These are phyloP conservation scores for Trematosphaeria pertusa DNA, from an alignment of 2,329 filamentous ascomycete species.

Conservation along the genomic window DNA sequence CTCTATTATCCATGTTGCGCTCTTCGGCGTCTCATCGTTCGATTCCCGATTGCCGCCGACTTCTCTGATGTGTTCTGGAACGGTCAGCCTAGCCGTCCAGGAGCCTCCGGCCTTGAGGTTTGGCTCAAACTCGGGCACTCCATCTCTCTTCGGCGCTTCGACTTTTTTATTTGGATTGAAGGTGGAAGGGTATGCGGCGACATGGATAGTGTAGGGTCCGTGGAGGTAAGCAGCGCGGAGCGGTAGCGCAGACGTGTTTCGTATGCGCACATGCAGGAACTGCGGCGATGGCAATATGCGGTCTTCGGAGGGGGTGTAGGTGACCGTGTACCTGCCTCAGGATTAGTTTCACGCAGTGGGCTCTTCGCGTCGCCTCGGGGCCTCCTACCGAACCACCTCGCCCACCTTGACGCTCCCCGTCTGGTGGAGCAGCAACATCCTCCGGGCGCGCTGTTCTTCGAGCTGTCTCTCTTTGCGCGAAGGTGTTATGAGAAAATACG, in stretches of 20 bases:
- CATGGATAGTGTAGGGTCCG: constrained; percentile 90
- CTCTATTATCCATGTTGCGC: constrained; percentile 87
- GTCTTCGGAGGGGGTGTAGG: constrained; percentile 88
- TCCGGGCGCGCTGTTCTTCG: constrained; percentile 41
- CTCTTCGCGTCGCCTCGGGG: constrained; percentile 2
- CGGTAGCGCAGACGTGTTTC: constrained; percentile 89
- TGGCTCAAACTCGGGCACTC: constrained; percentile 89
- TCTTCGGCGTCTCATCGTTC: constrained; percentile 54
- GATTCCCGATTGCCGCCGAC: constrained; percentile 59
- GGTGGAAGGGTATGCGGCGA: constrained; percentile 80
- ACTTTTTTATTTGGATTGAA: constrained; percentile 86
- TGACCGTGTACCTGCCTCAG: constrained; percentile 73
- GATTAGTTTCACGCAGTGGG: constrained; percentile 20
- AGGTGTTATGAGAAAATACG: constrained; percentile 42
- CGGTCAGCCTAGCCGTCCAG: constrained; percentile 80
- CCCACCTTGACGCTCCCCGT: constrained; percentile 91
- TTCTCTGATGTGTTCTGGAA: constrained; percentile 79
- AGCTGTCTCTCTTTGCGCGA: constrained; percentile 43
- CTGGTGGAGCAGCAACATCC: constrained; percentile 91
- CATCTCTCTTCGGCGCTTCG: constrained; percentile 71
- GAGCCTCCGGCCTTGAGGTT: constrained; percentile 92
- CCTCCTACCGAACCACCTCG: constrained; percentile 81
- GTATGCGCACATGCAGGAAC: constrained; percentile 83
- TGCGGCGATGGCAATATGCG: constrained; percentile 87
- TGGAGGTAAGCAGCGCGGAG: constrained; percentile 95